Evolutionary conservation across 1,284 basidiomycete species (phyloP).

Genomic region (Puccinia hordei): DNA sequence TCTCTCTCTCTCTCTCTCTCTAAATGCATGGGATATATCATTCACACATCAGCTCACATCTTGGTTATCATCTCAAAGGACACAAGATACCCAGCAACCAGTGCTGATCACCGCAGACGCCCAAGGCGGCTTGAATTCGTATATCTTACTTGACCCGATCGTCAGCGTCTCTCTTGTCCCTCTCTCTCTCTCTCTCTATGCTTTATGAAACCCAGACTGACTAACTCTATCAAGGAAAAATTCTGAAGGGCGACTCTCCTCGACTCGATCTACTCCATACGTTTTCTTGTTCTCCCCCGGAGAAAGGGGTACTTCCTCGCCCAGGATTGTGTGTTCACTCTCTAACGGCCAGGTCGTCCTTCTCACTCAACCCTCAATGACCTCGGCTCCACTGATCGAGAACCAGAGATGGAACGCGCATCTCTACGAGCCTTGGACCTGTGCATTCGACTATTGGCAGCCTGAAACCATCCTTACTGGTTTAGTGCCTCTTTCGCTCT

Average conservation of each 20-base stretch:
- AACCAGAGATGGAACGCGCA: conserved; percentile 74
- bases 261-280: not conserved
- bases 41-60: no score
- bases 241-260: not conserved
- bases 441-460: conserved; percentile 84
- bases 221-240: no score
- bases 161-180: not conserved
- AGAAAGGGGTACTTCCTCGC: not conserved
- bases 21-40: no score
- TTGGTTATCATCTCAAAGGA: conserved; percentile 12
- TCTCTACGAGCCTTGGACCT: conserved; percentile 91
- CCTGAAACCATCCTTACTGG: conserved; percentile 79
- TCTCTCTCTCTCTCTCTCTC: not conserved
- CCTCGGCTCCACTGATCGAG: not conserved
- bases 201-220: no score
- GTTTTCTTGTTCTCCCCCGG: not conserved
- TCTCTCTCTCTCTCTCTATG: not conserved
- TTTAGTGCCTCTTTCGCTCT: conserved; percentile 55
- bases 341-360: conserved; percentile 27
- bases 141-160: not conserved
- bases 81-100: not conserved
- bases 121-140: conserved; percentile 16
- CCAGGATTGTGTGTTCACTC: conserved; percentile 22
- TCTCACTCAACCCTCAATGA: not conserved
- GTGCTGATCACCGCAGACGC: conserved; percentile 37